phyloP scores from a whole-genome alignment of 2,329 filamentous ascomycete species.

The Thyridium curvatum region DNA sequence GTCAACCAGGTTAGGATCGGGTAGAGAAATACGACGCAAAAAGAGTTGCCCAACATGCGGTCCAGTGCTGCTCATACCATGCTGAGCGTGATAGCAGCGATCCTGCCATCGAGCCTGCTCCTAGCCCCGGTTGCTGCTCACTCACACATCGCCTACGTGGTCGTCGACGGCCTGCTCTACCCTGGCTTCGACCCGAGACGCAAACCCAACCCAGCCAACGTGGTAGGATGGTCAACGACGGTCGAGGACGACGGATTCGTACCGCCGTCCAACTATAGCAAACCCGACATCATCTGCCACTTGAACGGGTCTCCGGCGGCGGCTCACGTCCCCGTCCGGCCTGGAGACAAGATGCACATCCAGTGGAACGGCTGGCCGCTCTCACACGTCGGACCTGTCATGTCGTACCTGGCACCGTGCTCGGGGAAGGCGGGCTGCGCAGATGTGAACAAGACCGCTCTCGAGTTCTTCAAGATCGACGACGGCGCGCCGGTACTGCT shows the following conservation, averaged over 20 bases:
- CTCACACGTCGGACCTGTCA: constrained; percentile 35
- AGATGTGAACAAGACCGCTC: constrained; percentile 27
- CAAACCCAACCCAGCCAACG: constrained; percentile 10
- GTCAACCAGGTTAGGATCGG: too few relatives aligned
- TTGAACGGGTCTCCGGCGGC: constrained; percentile 42
- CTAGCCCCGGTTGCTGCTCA: constrained; percentile 12
- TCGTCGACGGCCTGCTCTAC: constrained; percentile 39
- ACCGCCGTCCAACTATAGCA: constrained; percentile 35
- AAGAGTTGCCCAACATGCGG: too few relatives aligned
- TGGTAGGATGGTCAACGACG: constrained; percentile 48
- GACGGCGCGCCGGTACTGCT: constrained; percentile 23
- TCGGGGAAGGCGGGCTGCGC: constrained; percentile 20
- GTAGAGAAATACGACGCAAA: too few relatives aligned
- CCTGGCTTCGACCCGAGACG: constrained; percentile 28
- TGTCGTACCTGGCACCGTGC: constrained; percentile 32
- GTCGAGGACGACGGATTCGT: constrained; percentile 48
- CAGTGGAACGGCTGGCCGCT: constrained; percentile 59
- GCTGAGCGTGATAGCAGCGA: neutral
- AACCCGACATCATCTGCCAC: constrained; percentile 57
- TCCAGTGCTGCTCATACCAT: neutral
- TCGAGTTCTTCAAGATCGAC: constrained; percentile 38
- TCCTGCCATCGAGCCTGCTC: neutral
- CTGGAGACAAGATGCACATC: constrained; percentile 49
- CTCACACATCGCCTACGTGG: constrained; percentile 23
- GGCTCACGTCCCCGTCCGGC: constrained; percentile 45